phyloP scores from a whole-genome alignment of 306 rosid species.

The Delonix regia region DNA sequence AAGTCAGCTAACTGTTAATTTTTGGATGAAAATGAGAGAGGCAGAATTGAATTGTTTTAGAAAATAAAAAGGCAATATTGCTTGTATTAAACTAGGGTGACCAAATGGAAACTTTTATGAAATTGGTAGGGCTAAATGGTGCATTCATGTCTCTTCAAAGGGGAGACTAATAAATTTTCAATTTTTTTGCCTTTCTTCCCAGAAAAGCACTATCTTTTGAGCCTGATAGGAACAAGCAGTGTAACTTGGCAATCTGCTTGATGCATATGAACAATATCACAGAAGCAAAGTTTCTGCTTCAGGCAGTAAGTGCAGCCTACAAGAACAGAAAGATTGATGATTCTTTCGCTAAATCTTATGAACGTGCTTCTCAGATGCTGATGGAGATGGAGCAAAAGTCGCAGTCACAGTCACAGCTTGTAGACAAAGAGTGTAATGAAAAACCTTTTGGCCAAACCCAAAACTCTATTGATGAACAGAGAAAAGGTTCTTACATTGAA shows the following conservation, averaged over 20 bases:
- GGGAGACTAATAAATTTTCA: neutral
- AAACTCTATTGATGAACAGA: slow-evolving; percentile 34
- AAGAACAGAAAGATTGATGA: slow-evolving; percentile 78
- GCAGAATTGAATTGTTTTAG: no score
- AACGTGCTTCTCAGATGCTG: slow-evolving; percentile 72
- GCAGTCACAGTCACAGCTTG: slow-evolving; percentile 6
- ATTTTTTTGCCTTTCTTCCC: slow-evolving; percentile 25
- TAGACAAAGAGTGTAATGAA: slow-evolving; percentile 13
- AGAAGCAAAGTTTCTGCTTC: slow-evolving; percentile 84
- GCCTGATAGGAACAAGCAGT: slow-evolving; percentile 81
- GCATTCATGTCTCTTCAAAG: neutral
- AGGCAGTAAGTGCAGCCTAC: slow-evolving; percentile 63
- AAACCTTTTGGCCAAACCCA: slow-evolving; percentile 15
- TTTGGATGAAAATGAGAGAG: no score
- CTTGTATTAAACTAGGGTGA: no score
- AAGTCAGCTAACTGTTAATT: no score
- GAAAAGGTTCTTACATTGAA: slow-evolving; percentile 33
- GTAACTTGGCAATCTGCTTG: slow-evolving; percentile 93
- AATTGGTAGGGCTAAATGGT: neutral
- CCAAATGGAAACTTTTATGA: neutral
- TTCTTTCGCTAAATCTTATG: slow-evolving; percentile 73
- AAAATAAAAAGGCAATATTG: no score
- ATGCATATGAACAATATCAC: slow-evolving; percentile 67
- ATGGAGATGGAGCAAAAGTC: slow-evolving; percentile 41
- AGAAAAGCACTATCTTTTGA: slow-evolving; percentile 83